Percentiles rank a stretch among this genome's conserved stretches.
phyloP scores from a whole-genome alignment of 345 rosid genomes.

The Salix arbutifolia region DNA sequence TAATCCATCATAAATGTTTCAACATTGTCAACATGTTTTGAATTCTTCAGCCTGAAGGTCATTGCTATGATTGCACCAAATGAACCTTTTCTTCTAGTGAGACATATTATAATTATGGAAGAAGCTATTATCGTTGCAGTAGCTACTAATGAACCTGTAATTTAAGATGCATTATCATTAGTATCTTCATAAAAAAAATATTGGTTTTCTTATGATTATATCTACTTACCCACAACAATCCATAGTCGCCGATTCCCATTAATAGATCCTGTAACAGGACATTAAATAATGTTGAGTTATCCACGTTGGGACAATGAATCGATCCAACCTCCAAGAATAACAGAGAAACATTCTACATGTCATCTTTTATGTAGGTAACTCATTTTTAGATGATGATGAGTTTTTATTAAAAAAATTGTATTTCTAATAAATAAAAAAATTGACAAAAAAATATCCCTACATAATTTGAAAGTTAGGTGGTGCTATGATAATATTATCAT shows the following conservation, averaged over 20 bases:
- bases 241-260: not conserved
- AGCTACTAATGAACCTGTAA: not conserved
- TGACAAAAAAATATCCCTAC: too few species aligned
- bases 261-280: not conserved
- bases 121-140: too few species aligned
- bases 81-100: not conserved
- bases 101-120: not conserved
- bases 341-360: too few species aligned
- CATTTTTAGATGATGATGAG: too few species aligned
- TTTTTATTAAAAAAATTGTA: too few species aligned
- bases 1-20: constrained; percentile 7
- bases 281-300: too few species aligned
- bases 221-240: not conserved
- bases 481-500: too few species aligned
- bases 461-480: too few species aligned
- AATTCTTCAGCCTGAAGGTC: not conserved
- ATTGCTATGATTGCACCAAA: not conserved
- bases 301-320: too few species aligned
- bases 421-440: too few species aligned
- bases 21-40: not conserved
- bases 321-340: too few species aligned
- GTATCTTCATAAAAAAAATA: not conserved
- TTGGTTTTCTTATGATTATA: not conserved
- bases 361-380: too few species aligned
- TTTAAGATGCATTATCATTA: not conserved